Base-by-base conservation (phyloP, 75 land plant species). In the Cupressus sempervirens region DNA sequence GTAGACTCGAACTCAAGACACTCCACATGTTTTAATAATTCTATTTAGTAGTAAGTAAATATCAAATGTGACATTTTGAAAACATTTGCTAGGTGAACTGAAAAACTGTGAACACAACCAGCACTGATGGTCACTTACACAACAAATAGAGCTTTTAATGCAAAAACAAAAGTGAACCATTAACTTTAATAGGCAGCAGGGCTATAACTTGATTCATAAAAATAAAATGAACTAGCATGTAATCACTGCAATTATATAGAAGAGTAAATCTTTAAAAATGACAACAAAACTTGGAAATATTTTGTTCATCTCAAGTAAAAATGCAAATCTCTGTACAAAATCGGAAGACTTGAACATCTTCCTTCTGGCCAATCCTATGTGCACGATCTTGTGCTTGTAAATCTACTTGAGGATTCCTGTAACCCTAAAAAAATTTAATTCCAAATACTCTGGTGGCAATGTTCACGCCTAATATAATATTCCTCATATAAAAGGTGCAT, bases 301-400 rank as follows among this genome's bases (percentile, higher is more conserved):
- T 72, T 12, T 72, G 67, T 11, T 79, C n/a, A 7, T n/a, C n/a
- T 79, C 52, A 79, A 45, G 81, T 45, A n/a, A 43, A 79, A 26
- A 79, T n/a, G 48, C 32, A 79, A 79, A 95, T 96, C 96, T 98
- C 99, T 43, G 99, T 98, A 87, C 99, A 98, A 79, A 98, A 96
- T 1, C 99, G 94, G 70, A 98, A 96, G 41, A 98, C 99, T 90
- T 96, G 99, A 67, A 98, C 99, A 91, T 98, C 99, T 74, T 96
- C 96, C 92, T 98, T 98, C 86, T 98, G 99, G 30, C 99, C 99
- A 92, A 98, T 96, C 62, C 99, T 92, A 88, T 98, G 99, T 73
- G 99, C 99, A 85, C 99, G 94, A 81, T 96, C 99, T 83, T 96
- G 99, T 14, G 99, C 99, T 90, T 98, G 99, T 89, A 98, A 76